Evolutionary conservation across 2,329 filamentous ascomycete genomes (phyloP).

Genomic region (Esteya vermicola): DNA sequence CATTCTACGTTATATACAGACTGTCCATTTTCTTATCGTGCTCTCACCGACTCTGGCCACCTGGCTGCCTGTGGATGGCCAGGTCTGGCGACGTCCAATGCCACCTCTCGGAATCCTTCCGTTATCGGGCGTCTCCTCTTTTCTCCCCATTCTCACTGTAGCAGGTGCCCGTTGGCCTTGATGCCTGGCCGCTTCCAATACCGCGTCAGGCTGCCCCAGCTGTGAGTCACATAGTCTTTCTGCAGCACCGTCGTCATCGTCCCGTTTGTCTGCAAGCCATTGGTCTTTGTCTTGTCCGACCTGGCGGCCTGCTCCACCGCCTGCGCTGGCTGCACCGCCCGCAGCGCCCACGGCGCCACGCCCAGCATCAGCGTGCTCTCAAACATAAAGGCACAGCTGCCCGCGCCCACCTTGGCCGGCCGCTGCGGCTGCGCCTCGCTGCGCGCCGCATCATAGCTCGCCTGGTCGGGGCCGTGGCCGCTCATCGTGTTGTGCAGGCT

Average conservation of each 20-base stretch:
- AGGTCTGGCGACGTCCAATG: not conserved
- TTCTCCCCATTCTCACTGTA: not conserved
- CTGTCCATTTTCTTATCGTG: no score
- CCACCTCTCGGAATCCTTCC: not conserved
- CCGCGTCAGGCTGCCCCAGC: slow-evolving; percentile 45
- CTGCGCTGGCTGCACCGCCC: slow-evolving; percentile 17
- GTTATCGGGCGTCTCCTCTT: not conserved
- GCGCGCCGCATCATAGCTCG: slow-evolving; percentile 40
- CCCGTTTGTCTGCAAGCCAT: no score
- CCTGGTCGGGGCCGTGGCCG: slow-evolving; percentile 47
- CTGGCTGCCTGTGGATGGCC: not conserved
- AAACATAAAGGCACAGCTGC: slow-evolving; percentile 56
- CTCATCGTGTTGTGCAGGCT: slow-evolving; percentile 59
- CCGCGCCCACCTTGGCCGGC: slow-evolving; percentile 42
- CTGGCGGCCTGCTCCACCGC: slow-evolving; percentile 29
- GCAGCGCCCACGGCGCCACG: slow-evolving; percentile 55
- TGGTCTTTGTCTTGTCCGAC: slow-evolving; percentile 49
- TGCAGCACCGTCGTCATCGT: slow-evolving; percentile 39
- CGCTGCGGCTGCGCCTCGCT: slow-evolving; percentile 30
- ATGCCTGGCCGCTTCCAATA: slow-evolving; percentile 7
- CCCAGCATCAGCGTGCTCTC: slow-evolving; percentile 57
- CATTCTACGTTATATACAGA: not conserved
- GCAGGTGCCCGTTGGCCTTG: slow-evolving; percentile 3
- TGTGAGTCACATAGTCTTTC: slow-evolving; percentile 64
- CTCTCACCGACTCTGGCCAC: not conserved